These are phyloP conservation scores for Curvularia lunata DNA, from an alignment of 2,329 filamentous ascomycete genomes.

Conservation along the genomic window DNA sequence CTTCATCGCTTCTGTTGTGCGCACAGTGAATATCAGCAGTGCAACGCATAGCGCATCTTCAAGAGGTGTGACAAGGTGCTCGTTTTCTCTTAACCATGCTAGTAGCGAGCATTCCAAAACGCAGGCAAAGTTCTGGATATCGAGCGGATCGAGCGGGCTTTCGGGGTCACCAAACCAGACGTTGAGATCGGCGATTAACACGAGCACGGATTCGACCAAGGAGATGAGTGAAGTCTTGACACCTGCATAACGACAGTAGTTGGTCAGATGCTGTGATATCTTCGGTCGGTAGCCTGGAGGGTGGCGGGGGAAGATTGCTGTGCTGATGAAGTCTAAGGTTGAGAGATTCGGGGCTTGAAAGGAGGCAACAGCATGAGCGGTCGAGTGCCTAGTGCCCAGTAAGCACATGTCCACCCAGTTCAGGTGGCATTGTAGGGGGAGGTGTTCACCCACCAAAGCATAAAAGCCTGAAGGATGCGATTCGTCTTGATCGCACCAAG, in stretches of 20 bases:
- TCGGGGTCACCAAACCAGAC: slow-evolving; percentile 41
- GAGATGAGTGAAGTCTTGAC: slow-evolving; percentile 38
- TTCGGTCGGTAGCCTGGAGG: slow-evolving; percentile 38
- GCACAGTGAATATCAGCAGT: slow-evolving; percentile 47
- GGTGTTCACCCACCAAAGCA: slow-evolving; percentile 46
- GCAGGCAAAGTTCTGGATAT: slow-evolving; percentile 48
- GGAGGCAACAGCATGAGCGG: slow-evolving; percentile 46
- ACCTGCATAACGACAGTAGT: slow-evolving; percentile 39
- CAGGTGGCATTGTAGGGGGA: slow-evolving; percentile 18
- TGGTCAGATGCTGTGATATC: slow-evolving; percentile 39
- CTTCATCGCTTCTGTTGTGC: slow-evolving; percentile 44
- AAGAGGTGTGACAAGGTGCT: slow-evolving; percentile 34
- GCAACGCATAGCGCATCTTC: slow-evolving; percentile 47
- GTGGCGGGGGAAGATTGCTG: slow-evolving; percentile 36
- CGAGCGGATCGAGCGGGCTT: slow-evolving; percentile 42
- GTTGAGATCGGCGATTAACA: slow-evolving; percentile 47
- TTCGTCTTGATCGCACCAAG: slow-evolving; percentile 43
- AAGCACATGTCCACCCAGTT: slow-evolving; percentile 43
- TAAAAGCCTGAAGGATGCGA: slow-evolving; percentile 50
- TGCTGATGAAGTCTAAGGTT: slow-evolving; percentile 38
- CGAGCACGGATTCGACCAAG: slow-evolving; percentile 38
- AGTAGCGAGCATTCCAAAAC: slow-evolving; percentile 43
- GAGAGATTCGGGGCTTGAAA: slow-evolving; percentile 44
- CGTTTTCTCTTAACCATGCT: slow-evolving; percentile 41
- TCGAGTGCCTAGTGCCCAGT: slow-evolving; percentile 51